Evolutionary conservation across 2,329 filamentous ascomycete species (phyloP).

Genomic region (Trematosphaeria pertusa): DNA sequence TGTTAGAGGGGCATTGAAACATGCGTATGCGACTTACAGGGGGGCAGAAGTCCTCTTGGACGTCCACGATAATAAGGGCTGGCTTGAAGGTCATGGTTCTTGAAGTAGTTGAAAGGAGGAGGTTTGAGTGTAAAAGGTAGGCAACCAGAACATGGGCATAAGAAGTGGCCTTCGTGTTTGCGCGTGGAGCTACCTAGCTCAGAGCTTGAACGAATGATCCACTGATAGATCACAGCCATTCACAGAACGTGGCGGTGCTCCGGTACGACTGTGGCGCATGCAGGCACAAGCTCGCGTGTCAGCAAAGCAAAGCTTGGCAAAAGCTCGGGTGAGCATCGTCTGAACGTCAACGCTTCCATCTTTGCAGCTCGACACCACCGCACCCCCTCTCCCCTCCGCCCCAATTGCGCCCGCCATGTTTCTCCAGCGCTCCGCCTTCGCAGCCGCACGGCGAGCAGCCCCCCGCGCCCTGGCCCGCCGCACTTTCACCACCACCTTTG

Average conservation of each 20-base stretch:
- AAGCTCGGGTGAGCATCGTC: slow-evolving; percentile 26
- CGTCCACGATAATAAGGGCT: slow-evolving; percentile 79
- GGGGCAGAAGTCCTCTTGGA: slow-evolving; percentile 95
- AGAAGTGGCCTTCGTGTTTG: no score
- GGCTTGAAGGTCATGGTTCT: slow-evolving; percentile 48
- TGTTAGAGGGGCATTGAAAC: slow-evolving; percentile 18
- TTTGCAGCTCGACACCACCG: slow-evolving; percentile 37
- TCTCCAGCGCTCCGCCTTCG: slow-evolving; percentile 59
- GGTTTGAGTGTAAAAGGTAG: slow-evolving; percentile 7
- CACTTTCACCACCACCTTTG: slow-evolving; percentile 55
- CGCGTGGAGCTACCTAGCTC: no score
- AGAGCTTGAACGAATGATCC: no score
- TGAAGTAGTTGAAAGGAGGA: background rate
- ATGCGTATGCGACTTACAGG: slow-evolving; percentile 65
- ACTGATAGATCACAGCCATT: no score
- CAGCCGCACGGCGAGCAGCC: slow-evolving; percentile 54
- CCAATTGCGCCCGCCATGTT: slow-evolving; percentile 53
- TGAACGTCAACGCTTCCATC: slow-evolving; percentile 31
- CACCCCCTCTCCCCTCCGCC: slow-evolving; percentile 41
- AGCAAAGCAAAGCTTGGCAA: slow-evolving; percentile 23
- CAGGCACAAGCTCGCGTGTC: no score
- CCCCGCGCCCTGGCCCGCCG: slow-evolving; percentile 51
- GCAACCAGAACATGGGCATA: no score
- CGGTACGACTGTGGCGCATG: no score
- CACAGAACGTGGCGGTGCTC: no score